Evolutionary conservation across 331 rosid genomes (phyloP).

Genomic region (Malus hybrid): DNA sequence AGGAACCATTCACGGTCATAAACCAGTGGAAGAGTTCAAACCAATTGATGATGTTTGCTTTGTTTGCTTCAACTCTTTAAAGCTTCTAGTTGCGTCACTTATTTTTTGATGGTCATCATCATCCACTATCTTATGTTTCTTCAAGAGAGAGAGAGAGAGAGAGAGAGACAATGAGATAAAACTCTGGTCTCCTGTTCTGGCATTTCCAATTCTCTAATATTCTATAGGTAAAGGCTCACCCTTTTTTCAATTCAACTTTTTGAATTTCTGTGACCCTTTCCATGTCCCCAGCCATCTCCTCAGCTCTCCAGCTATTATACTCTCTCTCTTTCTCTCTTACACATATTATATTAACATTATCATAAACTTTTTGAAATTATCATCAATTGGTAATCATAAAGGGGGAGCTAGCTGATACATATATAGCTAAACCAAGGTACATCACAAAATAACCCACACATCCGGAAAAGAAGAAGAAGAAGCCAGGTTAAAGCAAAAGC

Average conservation of each 20-base stretch:
- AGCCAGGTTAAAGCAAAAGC: background rate
- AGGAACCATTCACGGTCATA: slow-evolving; percentile 4
- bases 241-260: slow-evolving; percentile 42
- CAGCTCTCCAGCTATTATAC: slow-evolving; percentile 59
- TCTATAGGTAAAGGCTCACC: slow-evolving; percentile 25
- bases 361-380: slow-evolving; percentile 18
- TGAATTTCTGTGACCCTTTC: slow-evolving; percentile 36
- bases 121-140: slow-evolving; percentile 19
- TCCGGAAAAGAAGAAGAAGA: background rate
- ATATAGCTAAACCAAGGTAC: background rate
- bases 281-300: slow-evolving; percentile 21
- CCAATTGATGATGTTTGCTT: background rate
- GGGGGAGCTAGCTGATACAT: background rate
- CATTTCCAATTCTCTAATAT: slow-evolving; percentile 41
- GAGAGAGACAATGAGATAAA: slow-evolving; percentile 38
- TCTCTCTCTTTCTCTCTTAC: slow-evolving; percentile 6
- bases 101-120: slow-evolving; percentile 16
- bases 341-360: slow-evolving; percentile 14
- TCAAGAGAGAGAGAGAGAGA: slow-evolving; percentile 2
- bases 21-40: slow-evolving; percentile 6
- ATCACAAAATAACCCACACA: background rate
- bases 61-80: slow-evolving; percentile 2
- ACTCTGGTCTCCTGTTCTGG: slow-evolving; percentile 32
- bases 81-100: slow-evolving; percentile 13
- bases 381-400: slow-evolving; percentile 16